Evolutionary conservation across 2,329 filamentous ascomycete genomes (phyloP), one percentile per base, ranked within the genome.

Genomic region (Purpureocillium takamizusanense): DNA sequence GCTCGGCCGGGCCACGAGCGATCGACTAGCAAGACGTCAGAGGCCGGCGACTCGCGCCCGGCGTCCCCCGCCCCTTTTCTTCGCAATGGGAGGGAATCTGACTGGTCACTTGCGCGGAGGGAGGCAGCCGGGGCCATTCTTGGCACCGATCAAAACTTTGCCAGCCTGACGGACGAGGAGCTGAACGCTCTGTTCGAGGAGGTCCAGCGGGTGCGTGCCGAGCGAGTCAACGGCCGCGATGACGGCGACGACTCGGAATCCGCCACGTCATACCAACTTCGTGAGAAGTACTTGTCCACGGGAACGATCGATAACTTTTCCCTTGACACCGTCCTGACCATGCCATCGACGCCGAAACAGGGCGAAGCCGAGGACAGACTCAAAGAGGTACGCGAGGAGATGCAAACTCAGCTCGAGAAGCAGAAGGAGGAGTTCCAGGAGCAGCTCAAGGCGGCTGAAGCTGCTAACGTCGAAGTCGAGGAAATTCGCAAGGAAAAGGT

Each of bases 221-320:
- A 81, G 50, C 74, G 78, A 44, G 86, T 87, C 38, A 74, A 69
- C 41, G 74, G 66, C 4, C 78, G 88, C 16, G 88, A 90, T 44
- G 82, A 83, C 31, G 86, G 90, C 40, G 90, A 95, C 40, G 92
- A 97, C 56, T 78, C 81, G 38, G 92, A 98, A 48, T 95, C 90
- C 1, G 77, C 84, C 35, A 84, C 81, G 21, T 95, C 90, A 1
- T 95, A 89, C 54, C 83, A 87, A 2, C 71, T 89, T 23, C 76
- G 92, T 37, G 92, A 98, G 51, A 97, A 97, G 55, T 97, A 97
- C 60, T 77, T 95, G 66, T 95, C 89, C 3, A 92, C 84, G 39
- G 90, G 90, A 2, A 95, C 90, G 0, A 73, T 97, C 38, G 92
- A 98, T 62, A 95, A 94, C 56, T 92, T 95, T 53, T 97, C 90